These are phyloP conservation scores for Dioscorea cayenensis DNA, from an alignment of 116 monocot genomes.

Conservation along the genomic window DNA sequence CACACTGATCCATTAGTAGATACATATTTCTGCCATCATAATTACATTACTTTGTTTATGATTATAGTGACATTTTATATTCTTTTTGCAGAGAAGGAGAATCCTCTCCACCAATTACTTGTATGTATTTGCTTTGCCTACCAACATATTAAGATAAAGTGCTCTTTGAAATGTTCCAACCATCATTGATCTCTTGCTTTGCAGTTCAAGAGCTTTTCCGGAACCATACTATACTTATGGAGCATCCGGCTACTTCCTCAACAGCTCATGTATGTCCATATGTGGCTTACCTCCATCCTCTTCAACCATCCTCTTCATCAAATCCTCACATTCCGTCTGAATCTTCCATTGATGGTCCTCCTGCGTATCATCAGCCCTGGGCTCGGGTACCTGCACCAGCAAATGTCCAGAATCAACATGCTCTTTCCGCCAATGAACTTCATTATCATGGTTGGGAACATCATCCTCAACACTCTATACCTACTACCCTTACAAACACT, in stretches of 20 bases:
- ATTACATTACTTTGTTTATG: background rate
- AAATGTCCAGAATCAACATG: constrained; percentile 27
- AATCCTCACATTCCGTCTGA: constrained; percentile 25
- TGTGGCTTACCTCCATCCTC: constrained; percentile 41
- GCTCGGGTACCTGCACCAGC: constrained; percentile 13
- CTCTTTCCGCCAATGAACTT: constrained; percentile 27
- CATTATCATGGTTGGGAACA: constrained; percentile 42
- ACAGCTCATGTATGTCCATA: constrained; percentile 48
- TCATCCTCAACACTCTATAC: constrained; percentile 23
- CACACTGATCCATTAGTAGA: no score
- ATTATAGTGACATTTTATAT: background rate
- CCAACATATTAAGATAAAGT: background rate
- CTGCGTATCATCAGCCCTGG: constrained; percentile 44
- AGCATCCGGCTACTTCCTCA: constrained; percentile 34
- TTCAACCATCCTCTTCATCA: constrained; percentile 40
- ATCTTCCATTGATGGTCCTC: constrained; percentile 25
- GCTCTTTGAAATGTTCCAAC: background rate
- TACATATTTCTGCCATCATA: background rate
- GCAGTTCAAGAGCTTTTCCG: constrained; percentile 64
- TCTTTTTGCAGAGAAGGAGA: constrained; percentile 51
- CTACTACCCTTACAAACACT: constrained; percentile 10
- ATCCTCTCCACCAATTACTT: constrained; percentile 37
- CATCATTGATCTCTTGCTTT: background rate
- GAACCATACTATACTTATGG: constrained; percentile 37
- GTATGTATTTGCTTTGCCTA: constrained; percentile 32